Evolutionary conservation across 1,139 yeast species (phyloP), one percentile per base, ranked within the genome.

Genomic region (Geotrichum citri-aurantii): DNA sequence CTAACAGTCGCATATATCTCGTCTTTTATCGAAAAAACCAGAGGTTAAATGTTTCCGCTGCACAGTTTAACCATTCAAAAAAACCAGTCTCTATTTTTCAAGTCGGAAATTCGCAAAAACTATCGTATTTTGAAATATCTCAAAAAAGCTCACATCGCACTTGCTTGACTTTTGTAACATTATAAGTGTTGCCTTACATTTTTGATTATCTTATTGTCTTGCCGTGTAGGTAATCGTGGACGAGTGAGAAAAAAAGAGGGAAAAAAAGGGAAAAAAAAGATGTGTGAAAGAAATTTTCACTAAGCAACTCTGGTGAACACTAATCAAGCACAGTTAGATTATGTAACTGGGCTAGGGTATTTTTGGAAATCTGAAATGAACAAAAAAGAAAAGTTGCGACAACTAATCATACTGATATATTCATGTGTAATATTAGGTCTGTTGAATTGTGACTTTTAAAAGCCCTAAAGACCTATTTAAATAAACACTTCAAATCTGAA

Each of bases 391-490:
- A 21, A 21, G 46, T 19, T 26, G 49, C 17, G 27, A 42, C 3
- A 44, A 17, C 19, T 26, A n/a, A 1, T 1, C 11, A 24, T 8
- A 2, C 21, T 19, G 27, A 40, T 14, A 50, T 4, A 19, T 24
- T n/a, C 1, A 3, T 12, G 26, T 46, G 27, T 46, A 24, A 24
- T 17, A 14, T 6, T 6, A n/a, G 7, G 48, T 2, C 26, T 21
- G 27, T 2, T 1, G 5, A 14, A 1, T 14, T 37, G 42, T 37
- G 42, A 37, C 42, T 14, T 17, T n/a, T 3, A 46, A 47, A 47
- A 56, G 55, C 58, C 58, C 58, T 56, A 56, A 51, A 56, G 55
- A 55, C 58, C 58, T 56, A n/a, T n/a, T n/a, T n/a, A 56, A 48
- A 44, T 51, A 12, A 31, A 27, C 11, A 17, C 24, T 52, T 42